Evolutionary conservation across 768 basidiomycete genomes (phyloP).

Genomic region (Russula griseocarnosa): DNA sequence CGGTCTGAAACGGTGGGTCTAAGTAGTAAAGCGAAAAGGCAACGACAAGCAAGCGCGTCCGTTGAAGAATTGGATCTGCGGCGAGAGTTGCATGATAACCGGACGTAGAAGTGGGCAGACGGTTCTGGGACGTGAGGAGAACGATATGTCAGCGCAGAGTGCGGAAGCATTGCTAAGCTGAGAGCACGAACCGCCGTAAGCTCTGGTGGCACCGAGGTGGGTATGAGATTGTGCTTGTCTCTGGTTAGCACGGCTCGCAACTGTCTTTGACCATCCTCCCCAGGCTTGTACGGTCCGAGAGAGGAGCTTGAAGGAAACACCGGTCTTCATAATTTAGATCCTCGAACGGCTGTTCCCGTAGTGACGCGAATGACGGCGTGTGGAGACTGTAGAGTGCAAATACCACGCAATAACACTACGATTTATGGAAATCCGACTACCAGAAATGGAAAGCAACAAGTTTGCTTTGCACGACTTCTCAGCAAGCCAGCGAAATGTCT

Average conservation of each 20-base stretch:
- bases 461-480: conserved; percentile 12
- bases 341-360: background rate
- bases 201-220: conserved; percentile 17
- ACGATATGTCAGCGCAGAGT: conserved; percentile 5
- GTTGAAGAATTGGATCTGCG: conserved; percentile 61
- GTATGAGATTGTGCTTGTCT: background rate
- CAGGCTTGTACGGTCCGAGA: background rate
- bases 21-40: conserved; percentile 56
- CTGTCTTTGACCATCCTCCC: background rate
- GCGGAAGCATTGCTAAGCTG: conserved; percentile 2
- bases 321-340: background rate
- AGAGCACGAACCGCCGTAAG: background rate
- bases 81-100: conserved; percentile 49
- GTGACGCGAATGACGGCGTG: background rate
- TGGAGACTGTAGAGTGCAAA: background rate
- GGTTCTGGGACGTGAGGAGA: conserved; percentile 63
- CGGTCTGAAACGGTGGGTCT: conserved; percentile 61
- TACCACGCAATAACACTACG: background rate
- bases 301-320: background rate
- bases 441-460: conserved; percentile 4
- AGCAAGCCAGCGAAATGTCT: conserved; percentile 9
- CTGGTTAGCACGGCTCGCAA: background rate
- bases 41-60: conserved; percentile 54
- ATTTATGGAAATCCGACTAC: background rate
- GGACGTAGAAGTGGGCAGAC: conserved; percentile 41